These are phyloP conservation scores for Diaporthe capsici DNA, from an alignment of 2,329 filamentous ascomycete species.

Conservation along the genomic window DNA sequence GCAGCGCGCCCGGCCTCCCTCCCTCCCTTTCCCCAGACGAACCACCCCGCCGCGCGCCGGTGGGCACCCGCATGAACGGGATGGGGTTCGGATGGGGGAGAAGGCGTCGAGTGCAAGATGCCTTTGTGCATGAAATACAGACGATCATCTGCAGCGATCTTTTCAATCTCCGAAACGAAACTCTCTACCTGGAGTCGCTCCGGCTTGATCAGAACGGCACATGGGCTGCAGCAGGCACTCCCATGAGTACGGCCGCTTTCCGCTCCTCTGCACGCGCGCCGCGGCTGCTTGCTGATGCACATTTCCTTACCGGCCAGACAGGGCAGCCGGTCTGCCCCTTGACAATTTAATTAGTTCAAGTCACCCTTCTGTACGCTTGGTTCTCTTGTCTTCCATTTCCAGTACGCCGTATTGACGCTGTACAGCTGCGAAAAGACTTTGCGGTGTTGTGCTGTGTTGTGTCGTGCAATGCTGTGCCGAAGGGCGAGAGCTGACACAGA, in stretches of 20 bases:
- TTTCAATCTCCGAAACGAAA: constrained; percentile 7
- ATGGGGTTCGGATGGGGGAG: constrained; percentile 10
- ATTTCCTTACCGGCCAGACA: constrained; percentile 11
- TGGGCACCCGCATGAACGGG: constrained; percentile 34
- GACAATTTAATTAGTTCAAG: neutral
- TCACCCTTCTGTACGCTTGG: neutral
- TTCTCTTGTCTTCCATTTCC: too few relatives aligned
- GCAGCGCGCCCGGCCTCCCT: constrained; percentile 2
- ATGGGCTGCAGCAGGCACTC: constrained; percentile 2
- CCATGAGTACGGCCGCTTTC: constrained; percentile 16
- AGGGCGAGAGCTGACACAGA: constrained; percentile 1
- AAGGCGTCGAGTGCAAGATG: constrained; percentile 8
- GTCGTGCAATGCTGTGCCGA: neutral
- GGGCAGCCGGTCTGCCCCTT: neutral
- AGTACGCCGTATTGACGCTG: neutral
- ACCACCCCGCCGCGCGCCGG: neutral
- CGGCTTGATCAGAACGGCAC: neutral
- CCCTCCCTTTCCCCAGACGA: constrained; percentile 21
- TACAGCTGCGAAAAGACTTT: neutral
- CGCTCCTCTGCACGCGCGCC: constrained; percentile 3
- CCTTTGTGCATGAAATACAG: constrained; percentile 14
- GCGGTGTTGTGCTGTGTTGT: neutral
- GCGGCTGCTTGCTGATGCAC: constrained; percentile 11
- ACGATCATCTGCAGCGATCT: constrained; percentile 5
- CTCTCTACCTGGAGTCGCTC: neutral